Evolutionary conservation across 2,329 filamentous ascomycete genomes (phyloP), one percentile per base, ranked within the genome.

Genomic region (Orbilia quercus): DNA sequence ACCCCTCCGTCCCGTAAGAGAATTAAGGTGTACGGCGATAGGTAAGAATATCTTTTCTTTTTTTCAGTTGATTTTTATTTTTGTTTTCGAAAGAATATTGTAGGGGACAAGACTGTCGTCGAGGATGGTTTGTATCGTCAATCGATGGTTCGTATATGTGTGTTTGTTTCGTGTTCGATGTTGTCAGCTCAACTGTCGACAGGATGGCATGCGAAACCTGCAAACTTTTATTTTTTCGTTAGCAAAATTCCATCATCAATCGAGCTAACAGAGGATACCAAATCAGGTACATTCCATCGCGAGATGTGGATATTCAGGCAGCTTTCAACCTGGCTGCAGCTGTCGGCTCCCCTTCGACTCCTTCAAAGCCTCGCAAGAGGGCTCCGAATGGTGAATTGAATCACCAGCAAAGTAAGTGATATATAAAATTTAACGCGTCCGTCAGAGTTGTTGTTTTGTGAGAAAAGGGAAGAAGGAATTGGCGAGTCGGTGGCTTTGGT

Each of bases 291-390:
- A 98, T 99, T 77, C 95, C 95, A 25, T 96, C 95, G 77, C 88
- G 95, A 44, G 90, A 93, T 76, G 92, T 96, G 81, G 95, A 99
- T 81, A 84, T 98, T 22, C 91, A 94, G 80, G 92, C 94, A 59
- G 96, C 92, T 81, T 98, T 95, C 82, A 96, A 89, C 79, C 83
- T 98, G 63, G 84, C 98, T 25, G 91, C 96, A 79, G 94, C 97
- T 75, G 92, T 96, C 80, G 92, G 90, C 40, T 97, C 94, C 18
- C 95, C 95, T 18, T 91, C 94, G 11, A 96, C 93, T 1, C 92
- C 94, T 0, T 94, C 92, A 2, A 91, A 89, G 79, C 87, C 90
- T 70, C 92, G 91, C 82, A 93, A 91, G 82, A 89, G 93, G 45
- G 89, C 90, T 20, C 91, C 92, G 7, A 91, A 96, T 79, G 91